Evolutionary conservation across 2,329 filamentous ascomycete species (phyloP), one percentile per base, ranked within the genome.

Genomic region (Trichoderma brevicompactum): DNA sequence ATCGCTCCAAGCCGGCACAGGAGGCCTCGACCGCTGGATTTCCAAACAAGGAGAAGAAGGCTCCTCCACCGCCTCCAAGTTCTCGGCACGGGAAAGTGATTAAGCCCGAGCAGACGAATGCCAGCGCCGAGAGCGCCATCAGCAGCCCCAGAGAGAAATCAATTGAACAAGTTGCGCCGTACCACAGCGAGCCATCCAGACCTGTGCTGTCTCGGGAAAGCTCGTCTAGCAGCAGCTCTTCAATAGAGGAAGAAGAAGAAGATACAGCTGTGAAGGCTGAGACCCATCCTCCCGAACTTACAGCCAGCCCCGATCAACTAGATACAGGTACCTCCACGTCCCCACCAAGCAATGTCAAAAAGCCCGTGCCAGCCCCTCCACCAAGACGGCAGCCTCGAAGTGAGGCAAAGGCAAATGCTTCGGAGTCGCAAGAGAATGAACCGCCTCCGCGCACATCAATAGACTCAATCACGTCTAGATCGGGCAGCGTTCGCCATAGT

Each of bases 81-180:
- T 92, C 90, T 59, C 87, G 91, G 63, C 91, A 94, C 77, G 92
- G 92, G 5, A 94, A 90, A 76, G 82, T 89, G 17, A 90, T 94
- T 69, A 87, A 83, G 69, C 75, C 41, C 9, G 65, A 10, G 15
- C 44, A 55, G 43, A 60, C 38, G 2, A 32, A 44, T 23, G 13
- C 36, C 7, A 41, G 50, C 13, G 34, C 28, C n/a, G 60, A 46
- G 23, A 54, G 38, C 13, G 3, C 34, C 19, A 17, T 77, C 74
- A 73, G 76, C 69, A 65, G 68, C 40, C 41, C 65, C 1, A 69
- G 69, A 59, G 67, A 66, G 41, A 69, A 70, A 40, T 28, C 44
- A 7, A 7, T n/a, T 19, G 55, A 58, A 36, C 73, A 71, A 28
- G 41, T 17, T 10, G 44, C 17, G 15, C n/a, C 17, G 15, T 10